These are phyloP conservation scores for Avena atlantica DNA, from an alignment of 176 grass and related monocot species.

Conservation along the genomic window DNA sequence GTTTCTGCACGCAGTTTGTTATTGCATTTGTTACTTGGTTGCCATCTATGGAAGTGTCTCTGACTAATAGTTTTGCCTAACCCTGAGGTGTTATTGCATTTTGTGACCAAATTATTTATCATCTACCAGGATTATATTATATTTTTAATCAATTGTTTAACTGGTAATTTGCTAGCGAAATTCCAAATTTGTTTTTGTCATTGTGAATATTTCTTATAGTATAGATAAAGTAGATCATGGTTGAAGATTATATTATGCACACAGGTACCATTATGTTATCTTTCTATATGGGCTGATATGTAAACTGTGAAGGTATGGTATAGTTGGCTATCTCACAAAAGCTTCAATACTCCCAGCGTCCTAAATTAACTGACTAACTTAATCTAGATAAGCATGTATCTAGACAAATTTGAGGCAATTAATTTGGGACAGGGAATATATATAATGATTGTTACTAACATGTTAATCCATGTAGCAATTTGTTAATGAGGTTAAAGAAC, in stretches of 20 bases:
- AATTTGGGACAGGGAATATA: background rate
- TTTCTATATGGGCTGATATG: background rate
- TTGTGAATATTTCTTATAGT: background rate
- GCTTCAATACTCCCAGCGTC: background rate
- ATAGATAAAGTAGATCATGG: background rate
- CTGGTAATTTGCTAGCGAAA: background rate
- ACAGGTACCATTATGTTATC: background rate
- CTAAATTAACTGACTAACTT: too few species aligned
- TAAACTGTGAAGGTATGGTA: background rate
- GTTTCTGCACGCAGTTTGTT: background rate
- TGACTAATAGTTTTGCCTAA: background rate
- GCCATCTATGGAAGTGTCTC: background rate
- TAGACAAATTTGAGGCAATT: too few species aligned
- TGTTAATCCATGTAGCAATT: conserved; percentile 1
- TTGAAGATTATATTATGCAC: background rate
- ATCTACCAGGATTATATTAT: background rate
- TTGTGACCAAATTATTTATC: background rate
- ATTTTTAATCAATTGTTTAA: background rate
- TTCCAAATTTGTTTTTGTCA: background rate
- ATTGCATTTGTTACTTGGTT: background rate
- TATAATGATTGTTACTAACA: background rate
- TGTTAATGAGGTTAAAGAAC: background rate
- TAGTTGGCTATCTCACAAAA: conserved; percentile 12
- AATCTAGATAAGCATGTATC: too few species aligned
- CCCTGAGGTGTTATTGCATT: background rate